phyloP scores from a whole-genome alignment of 2,329 filamentous ascomycete species.

The Alternaria triticina region DNA sequence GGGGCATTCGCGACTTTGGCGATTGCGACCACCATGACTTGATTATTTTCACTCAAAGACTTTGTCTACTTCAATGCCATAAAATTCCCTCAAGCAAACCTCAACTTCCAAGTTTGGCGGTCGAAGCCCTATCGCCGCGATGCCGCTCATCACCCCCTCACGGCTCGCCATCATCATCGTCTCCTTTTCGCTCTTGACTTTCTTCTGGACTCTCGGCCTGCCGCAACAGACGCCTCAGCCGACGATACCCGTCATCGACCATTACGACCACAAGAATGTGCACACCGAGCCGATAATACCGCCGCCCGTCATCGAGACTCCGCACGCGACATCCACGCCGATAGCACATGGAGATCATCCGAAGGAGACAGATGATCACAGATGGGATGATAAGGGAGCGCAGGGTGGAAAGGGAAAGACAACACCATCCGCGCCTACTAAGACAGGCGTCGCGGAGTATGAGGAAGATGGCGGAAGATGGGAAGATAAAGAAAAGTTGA shows the following conservation, averaged over 20 bases:
- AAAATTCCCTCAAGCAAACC: neutral
- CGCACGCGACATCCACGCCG: conserved; percentile 8
- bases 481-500: conserved; percentile 20
- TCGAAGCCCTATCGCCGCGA: conserved; percentile 15
- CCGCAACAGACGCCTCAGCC: conserved; percentile 27
- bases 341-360: conserved; percentile 11
- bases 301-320: conserved; percentile 18
- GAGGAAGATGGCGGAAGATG: conserved; percentile 30
- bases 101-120: neutral
- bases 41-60: neutral
- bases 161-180: conserved; percentile 37
- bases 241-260: conserved; percentile 29
- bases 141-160: conserved; percentile 43
- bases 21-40: neutral
- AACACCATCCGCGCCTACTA: conserved; percentile 1
- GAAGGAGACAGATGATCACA: conserved; percentile 14
- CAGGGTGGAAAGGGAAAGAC: conserved; percentile 1
- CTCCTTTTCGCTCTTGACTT: conserved; percentile 36
- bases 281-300: conserved; percentile 28
- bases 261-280: conserved; percentile 30
- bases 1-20: conserved; percentile 9
- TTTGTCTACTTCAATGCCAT: neutral
- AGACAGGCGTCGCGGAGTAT: conserved; percentile 16
- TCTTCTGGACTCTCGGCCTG: conserved; percentile 42
- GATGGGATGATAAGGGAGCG: conserved; percentile 21